Base-by-base conservation (phyloP, 305 asterid species). In the Fraxinus velutina region DNA sequence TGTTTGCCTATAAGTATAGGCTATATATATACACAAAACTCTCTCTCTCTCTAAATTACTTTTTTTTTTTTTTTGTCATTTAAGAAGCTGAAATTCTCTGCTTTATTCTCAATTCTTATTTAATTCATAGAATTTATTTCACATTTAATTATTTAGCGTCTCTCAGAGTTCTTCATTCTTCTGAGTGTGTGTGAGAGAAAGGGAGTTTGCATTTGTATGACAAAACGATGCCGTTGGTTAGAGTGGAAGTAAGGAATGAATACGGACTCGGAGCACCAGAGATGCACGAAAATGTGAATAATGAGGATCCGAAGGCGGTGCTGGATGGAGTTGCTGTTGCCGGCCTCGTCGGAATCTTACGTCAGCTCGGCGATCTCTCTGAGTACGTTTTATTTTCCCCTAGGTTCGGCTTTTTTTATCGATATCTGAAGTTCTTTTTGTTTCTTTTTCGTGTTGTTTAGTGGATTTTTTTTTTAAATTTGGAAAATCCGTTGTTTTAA, bases 341-440 rank as follows among this genome's bases (percentile, higher is more conserved):
- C 19, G 98, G 98, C 33, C 92, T 94, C 68, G 92, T 94, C 82
- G 98, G 98, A 74, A 90, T 94, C 83, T 86, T 94, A 68, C 94
- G 98, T 29, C 98, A 94, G 93, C 94, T 94, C 34, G 98, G 98
- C 79, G 98, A 94, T 90, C 94, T 94, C 64, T 93, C 97, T 13
- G 97, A 94, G 98, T 94, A 78, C 55, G n/a, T 1, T 17, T 52
- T 52, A 15, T 47, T 81, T 7, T 60, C 24, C 3, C 55, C 24
- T 9, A 29, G 29, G 30, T 75, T 78, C 80, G 76, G 55, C 42
- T 36, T 27, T 79, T 71, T 64, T 13, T 66, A 79, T 62, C 66
- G 37, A 5, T 9, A 3, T 52, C 32, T 64, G 57, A 52, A 4
- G 78, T 1, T 37, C 17, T 27, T 24, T 10, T 68, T 68, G 32